Base-by-base conservation (phyloP, 306 rosid genomes). In the Cucurbita ficifolia region DNA sequence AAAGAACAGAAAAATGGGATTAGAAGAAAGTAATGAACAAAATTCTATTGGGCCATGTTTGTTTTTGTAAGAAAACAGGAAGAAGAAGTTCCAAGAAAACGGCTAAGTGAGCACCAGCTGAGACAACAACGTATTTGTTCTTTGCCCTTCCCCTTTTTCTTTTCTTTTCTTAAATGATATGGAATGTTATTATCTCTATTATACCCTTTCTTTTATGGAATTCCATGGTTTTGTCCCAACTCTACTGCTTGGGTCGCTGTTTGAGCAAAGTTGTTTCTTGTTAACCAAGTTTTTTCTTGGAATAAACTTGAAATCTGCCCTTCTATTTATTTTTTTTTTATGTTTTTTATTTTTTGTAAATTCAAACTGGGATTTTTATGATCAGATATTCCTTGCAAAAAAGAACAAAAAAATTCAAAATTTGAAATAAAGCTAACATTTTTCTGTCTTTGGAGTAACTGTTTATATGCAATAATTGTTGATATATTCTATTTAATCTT, bases 111-210 rank as follows among this genome's bases (percentile, higher is more conserved):
- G 59, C 70, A 86, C 76, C 83, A 54, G 35, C 57, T 51, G 83
- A 78, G 81, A 84, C 78, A 75, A 78, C 84, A 78, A 83, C 80
- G 91, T 76, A 85, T 86, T 74, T 82, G 84, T 90, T 87, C 91
- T 79, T 84, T 84, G 78, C 86, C 77, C 86, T 80, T 21, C 52
- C 53, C 36, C 77, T 18, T 50, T 53, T 69, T 56, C 48, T 67
- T 53, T 69, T 56, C 48, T 67, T 39, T 68, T 59, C 54, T 78
- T 76, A 42, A 46, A 78, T 48, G 75, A 59, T 73, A 22, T 74
- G 57, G 21, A 12, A 14, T 63, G 45, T 46, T 75, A 61, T 35
- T 22, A 5, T 48, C 52, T 50, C 19, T 50, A 49, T 53, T 53
- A 54, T 6, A 64, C 60, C 74, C 78, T 21, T 70, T 70, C 38